A percentile compares a stretch with the other conserved stretches of the same genome.
Evolutionary conservation across 2,329 filamentous ascomycete genomes (phyloP).

Genomic region (Metarhizium album): DNA sequence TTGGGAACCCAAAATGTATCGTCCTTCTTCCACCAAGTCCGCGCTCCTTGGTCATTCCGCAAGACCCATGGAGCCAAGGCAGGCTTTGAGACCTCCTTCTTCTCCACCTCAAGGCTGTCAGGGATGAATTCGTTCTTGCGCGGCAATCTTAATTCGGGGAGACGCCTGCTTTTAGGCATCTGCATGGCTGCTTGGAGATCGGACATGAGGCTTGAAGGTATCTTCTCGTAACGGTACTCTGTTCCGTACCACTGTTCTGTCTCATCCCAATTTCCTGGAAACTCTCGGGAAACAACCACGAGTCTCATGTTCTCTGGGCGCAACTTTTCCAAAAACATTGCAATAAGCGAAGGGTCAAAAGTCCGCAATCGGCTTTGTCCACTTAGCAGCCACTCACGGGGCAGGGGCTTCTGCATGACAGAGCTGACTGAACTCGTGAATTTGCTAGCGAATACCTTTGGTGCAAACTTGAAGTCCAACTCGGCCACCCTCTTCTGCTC

Average conservation of each 20-base stretch:
- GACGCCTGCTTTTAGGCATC: slow-evolving; percentile 45
- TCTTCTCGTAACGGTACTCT: slow-evolving; percentile 75
- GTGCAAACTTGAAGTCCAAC: slow-evolving; percentile 88
- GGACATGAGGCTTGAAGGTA: slow-evolving; percentile 63
- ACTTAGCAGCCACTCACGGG: slow-evolving; percentile 79
- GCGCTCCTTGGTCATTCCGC: slow-evolving; percentile 67
- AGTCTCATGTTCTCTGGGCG: slow-evolving; percentile 84
- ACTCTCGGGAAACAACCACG: slow-evolving; percentile 70
- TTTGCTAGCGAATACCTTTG: slow-evolving; percentile 80
- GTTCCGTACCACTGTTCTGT: slow-evolving; percentile 98
- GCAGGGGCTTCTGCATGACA: slow-evolving; percentile 84
- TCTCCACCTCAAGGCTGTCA: slow-evolving; percentile 84
- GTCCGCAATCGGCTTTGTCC: slow-evolving; percentile 64
- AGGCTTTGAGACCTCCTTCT: slow-evolving; percentile 75
- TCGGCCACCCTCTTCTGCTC: slow-evolving; percentile 86
- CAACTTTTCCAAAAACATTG: slow-evolving; percentile 60
- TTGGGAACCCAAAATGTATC: slow-evolving; percentile 98
- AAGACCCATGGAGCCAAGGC: slow-evolving; percentile 68
- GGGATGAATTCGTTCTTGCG: slow-evolving; percentile 95
- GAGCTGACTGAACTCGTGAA: slow-evolving; percentile 80
- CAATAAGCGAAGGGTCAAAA: slow-evolving; percentile 71
- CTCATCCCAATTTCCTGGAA: slow-evolving; percentile 72
- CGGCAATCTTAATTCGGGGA: slow-evolving; percentile 69
- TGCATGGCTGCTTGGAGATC: slow-evolving; percentile 57
- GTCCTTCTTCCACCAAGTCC: slow-evolving; percentile 97